These are phyloP conservation scores for Eutrema salsugineum DNA, from an alignment of 441 rosid genomes.

Conservation along the genomic window DNA sequence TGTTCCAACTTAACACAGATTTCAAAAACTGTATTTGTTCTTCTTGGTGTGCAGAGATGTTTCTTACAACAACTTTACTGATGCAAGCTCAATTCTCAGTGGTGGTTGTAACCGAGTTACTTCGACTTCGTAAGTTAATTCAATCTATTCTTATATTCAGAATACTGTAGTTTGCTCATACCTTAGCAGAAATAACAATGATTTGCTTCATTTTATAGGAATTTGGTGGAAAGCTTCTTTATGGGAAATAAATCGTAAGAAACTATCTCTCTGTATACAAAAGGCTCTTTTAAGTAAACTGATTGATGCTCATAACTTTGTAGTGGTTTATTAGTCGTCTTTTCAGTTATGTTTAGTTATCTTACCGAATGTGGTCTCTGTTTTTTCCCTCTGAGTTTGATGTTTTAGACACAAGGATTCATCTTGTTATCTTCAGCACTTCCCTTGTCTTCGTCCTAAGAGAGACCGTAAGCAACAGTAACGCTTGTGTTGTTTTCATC, in stretches of 20 bases:
- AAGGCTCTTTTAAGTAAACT: background rate
- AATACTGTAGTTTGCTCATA: constrained; percentile 3
- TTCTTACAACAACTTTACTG: constrained; percentile 73
- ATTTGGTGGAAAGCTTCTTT: constrained; percentile 77
- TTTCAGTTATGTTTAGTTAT: background rate
- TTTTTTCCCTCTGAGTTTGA: constrained; percentile 7
- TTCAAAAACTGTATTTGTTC: constrained; percentile 1
- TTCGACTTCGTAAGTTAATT: constrained; percentile 65
- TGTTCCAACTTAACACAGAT: background rate
- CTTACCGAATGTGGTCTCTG: background rate
- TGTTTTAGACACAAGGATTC: constrained; percentile 51
- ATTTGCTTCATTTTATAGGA: constrained; percentile 42
- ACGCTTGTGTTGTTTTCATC: background rate
- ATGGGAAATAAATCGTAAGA: constrained; percentile 52
- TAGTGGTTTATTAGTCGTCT: background rate
- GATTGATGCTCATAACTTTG: background rate
- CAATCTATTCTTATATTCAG: background rate
- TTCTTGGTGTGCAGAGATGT: constrained; percentile 61
- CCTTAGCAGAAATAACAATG: background rate
- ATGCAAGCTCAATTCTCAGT: constrained; percentile 51
- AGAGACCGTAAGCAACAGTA: constrained; percentile 44
- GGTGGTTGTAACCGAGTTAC: constrained; percentile 53
- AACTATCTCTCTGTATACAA: constrained; percentile 6
- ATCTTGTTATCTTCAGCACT: constrained; percentile 61
- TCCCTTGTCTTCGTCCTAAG: constrained; percentile 54